Conservation (phyloP, 2,329 filamentous ascomycete genomes). For the Aspergillus sergii region DNA sequence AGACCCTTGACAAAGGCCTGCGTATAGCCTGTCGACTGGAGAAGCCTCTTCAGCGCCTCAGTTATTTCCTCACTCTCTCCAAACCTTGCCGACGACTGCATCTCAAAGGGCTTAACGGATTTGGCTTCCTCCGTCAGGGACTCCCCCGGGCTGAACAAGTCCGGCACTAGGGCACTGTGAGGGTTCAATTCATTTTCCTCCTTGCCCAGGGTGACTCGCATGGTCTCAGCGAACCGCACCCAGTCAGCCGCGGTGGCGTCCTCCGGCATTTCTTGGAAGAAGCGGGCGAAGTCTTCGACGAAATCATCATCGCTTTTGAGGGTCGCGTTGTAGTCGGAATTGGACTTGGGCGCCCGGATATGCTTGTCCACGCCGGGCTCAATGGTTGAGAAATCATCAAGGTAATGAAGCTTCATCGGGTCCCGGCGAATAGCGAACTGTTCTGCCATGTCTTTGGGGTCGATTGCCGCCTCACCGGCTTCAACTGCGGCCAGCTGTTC, state of each 20-base stretch:
- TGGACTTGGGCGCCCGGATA: conserved; percentile 53
- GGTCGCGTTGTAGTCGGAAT: conserved; percentile 59
- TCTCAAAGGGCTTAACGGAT: conserved; percentile 27
- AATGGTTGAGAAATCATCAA: conserved; percentile 79
- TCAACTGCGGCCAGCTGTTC: conserved; percentile 81
- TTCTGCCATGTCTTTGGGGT: conserved; percentile 70
- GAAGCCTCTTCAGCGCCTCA: conserved; percentile 52
- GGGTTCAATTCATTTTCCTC: conserved; percentile 53
- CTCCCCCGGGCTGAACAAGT: conserved; percentile 51
- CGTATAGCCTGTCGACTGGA: conserved; percentile 60
- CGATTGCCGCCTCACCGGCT: conserved; percentile 76
- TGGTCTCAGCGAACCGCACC: conserved; percentile 47
- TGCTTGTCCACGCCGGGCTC: conserved; percentile 77
- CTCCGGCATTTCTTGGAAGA: conserved; percentile 52
- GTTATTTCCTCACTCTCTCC: conserved; percentile 35
- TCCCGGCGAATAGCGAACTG: conserved; percentile 74
- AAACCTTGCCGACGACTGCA: neutral
- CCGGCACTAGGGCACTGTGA: conserved; percentile 53
- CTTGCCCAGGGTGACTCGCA: conserved; percentile 54
- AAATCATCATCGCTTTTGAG: conserved; percentile 67
- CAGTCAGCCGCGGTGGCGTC: conserved; percentile 50
- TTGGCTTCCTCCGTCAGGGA: conserved; percentile 34
- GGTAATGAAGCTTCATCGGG: conserved; percentile 70
- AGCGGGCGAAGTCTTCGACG: conserved; percentile 57
- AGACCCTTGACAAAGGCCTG: conserved; percentile 54